Evolutionary conservation across 2,329 filamentous ascomycete genomes (phyloP).

Genomic region (Paramyrothecium roridum): DNA sequence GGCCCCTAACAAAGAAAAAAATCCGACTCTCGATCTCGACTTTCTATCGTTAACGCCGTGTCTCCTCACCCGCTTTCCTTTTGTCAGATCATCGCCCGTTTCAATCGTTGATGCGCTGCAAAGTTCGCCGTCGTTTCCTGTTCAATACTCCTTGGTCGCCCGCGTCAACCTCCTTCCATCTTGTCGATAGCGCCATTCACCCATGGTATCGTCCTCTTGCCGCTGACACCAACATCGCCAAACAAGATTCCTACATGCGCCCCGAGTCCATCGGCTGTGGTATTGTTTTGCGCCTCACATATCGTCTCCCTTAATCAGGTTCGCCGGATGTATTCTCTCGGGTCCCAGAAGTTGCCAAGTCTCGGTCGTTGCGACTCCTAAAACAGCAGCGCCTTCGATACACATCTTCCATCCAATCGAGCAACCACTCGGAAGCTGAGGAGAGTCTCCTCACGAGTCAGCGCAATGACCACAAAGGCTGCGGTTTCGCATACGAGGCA

Average conservation of each 20-base stretch:
- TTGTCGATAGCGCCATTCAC: neutral
- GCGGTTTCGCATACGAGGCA: constrained; percentile 21
- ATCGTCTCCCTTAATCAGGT: neutral
- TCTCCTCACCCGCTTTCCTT: too few relatives aligned
- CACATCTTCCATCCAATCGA: too few relatives aligned
- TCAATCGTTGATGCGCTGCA: neutral
- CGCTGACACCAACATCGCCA: neutral
- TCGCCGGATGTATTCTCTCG: neutral
- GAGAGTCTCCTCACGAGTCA: neutral
- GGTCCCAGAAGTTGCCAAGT: neutral
- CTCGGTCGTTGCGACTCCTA: neutral
- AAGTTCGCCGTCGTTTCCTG: neutral
- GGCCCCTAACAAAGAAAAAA: neutral
- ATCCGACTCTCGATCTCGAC: neutral
- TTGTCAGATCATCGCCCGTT: too few relatives aligned
- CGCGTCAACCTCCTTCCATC: neutral
- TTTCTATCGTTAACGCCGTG: neutral
- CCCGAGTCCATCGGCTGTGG: too few relatives aligned
- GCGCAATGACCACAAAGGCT: constrained; percentile 27
- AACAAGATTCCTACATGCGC: too few relatives aligned
- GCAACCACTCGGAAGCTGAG: too few relatives aligned
- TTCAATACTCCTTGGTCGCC: neutral
- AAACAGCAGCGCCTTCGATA: neutral
- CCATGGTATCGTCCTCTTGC: neutral
- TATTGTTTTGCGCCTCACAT: neutral